A percentile compares a stretch with the other conserved stretches of the same genome.
Evolutionary conservation across 2,329 filamentous ascomycete genomes (phyloP).

Genomic region (Aspergillus udagawae): DNA sequence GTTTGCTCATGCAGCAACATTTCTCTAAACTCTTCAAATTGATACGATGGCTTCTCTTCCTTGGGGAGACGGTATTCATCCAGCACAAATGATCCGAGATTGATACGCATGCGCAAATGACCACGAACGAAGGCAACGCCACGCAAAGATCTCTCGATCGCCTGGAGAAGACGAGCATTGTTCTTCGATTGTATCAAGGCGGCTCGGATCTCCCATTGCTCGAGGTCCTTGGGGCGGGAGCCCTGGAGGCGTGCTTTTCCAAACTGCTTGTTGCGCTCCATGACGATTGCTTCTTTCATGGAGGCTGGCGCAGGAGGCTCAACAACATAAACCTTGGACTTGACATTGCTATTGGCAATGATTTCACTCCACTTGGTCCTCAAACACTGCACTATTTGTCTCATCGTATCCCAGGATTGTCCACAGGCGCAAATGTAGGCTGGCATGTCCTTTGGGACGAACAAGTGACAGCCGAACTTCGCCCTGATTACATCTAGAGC

Average conservation of each 20-base stretch:
- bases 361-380: conserved; percentile 26
- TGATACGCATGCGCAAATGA: conserved; percentile 40
- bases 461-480: conserved; percentile 39
- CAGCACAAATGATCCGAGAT: conserved; percentile 40
- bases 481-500: conserved; percentile 44
- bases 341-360: conserved; percentile 24
- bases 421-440: conserved; percentile 31
- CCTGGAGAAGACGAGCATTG: conserved; percentile 24
- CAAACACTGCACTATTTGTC: conserved; percentile 30
- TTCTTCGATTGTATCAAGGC: conserved; percentile 26
- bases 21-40: conserved; percentile 37
- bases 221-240: conserved; percentile 12
- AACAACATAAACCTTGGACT: conserved; percentile 32
- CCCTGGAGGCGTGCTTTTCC: conserved; percentile 21
- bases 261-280: conserved; percentile 17
- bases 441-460: conserved; percentile 28
- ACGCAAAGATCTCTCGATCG: conserved; percentile 29
- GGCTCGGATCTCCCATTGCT: conserved; percentile 19
- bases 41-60: conserved; percentile 23
- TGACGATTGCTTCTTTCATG: conserved; percentile 21
- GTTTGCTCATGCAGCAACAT: conserved; percentile 37
- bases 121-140: conserved; percentile 30
- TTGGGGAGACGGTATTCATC: conserved; percentile 30
- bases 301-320: conserved; percentile 21
- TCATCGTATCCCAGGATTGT: conserved; percentile 29